A percentile compares a stretch with the other conserved stretches of the same genome.
These are phyloP conservation scores for Solanum paucissectum DNA, from an alignment of 257 asterid species.

Conservation along the genomic window DNA sequence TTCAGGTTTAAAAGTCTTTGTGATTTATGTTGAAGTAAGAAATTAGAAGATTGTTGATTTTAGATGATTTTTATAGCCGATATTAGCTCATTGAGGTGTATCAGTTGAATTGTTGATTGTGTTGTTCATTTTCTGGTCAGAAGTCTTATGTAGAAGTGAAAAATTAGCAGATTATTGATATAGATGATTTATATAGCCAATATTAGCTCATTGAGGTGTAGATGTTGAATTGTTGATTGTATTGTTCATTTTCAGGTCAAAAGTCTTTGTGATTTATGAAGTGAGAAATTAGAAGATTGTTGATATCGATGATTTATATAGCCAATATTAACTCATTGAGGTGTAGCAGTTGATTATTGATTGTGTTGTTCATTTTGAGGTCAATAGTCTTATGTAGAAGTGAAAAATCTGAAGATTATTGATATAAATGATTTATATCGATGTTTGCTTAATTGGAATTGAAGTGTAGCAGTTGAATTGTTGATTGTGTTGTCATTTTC, in stretches of 20 bases:
- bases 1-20: slow-evolving; percentile 42
- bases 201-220: not conserved
- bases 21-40: slow-evolving; percentile 36
- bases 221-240: not conserved
- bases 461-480: not conserved
- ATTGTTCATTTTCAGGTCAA: slow-evolving; percentile 36
- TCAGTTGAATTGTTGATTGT: not conserved
- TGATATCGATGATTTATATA: not conserved
- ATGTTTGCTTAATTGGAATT: not conserved
- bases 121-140: not conserved
- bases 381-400: slow-evolving; percentile 60
- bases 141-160: not conserved
- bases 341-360: not conserved
- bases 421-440: not conserved
- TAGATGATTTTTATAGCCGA: not conserved
- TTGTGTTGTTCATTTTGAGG: slow-evolving; percentile 24
- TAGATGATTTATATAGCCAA: not conserved
- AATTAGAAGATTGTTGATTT: slow-evolving; percentile 25
- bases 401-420: slow-evolving; percentile 56
- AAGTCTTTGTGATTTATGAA: slow-evolving; percentile 47
- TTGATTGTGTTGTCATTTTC: slow-evolving; percentile 1
- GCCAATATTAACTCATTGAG: not conserved
- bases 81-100: not conserved
- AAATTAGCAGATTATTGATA: not conserved
- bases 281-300: not conserved